Evolutionary conservation across 1,284 basidiomycete species (phyloP).

Genomic region (Ceratobasidium sp.): DNA sequence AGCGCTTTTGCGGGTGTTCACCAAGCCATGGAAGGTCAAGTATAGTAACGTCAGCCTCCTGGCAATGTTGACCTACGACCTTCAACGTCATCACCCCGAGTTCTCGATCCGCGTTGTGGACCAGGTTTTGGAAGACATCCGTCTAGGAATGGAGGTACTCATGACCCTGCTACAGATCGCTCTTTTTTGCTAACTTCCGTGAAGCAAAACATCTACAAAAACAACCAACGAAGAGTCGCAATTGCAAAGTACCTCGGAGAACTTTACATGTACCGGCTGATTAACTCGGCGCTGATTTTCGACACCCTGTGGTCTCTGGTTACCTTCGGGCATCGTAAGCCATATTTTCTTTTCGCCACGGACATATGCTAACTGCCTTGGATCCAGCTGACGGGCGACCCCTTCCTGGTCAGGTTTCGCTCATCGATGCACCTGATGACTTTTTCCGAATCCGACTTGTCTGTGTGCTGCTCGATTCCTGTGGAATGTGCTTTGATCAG

Average conservation of each 20-base stretch:
- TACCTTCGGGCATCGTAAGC: constrained; percentile 96
- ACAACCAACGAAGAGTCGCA: constrained; percentile 92
- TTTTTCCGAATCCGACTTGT: constrained; percentile 94
- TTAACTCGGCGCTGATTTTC: constrained; percentile 90
- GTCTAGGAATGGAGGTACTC: constrained; percentile 81
- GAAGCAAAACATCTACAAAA: constrained; percentile 89
- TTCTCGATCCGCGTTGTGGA: constrained; percentile 92
- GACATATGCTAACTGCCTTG: background rate
- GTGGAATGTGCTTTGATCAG: constrained; percentile 97
- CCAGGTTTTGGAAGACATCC: constrained; percentile 92
- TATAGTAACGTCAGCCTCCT: constrained; percentile 91
- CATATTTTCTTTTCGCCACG: background rate
- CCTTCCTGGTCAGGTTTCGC: constrained; percentile 77
- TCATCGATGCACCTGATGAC: constrained; percentile 92
- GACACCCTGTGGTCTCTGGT: constrained; percentile 94
- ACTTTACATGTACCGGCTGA: constrained; percentile 94
- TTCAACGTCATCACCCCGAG: constrained; percentile 90
- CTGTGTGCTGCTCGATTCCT: constrained; percentile 93
- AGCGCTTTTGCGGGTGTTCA: constrained; percentile 80
- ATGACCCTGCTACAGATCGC: background rate
- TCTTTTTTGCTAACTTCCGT: background rate
- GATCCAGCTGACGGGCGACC: constrained; percentile 94
- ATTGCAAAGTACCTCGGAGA: constrained; percentile 95
- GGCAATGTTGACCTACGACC: constrained; percentile 92
- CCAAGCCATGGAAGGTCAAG: constrained; percentile 96